Conservation (phyloP, 2,329 filamentous ascomycete genomes). For the Aspergillus hiratsukae region DNA sequence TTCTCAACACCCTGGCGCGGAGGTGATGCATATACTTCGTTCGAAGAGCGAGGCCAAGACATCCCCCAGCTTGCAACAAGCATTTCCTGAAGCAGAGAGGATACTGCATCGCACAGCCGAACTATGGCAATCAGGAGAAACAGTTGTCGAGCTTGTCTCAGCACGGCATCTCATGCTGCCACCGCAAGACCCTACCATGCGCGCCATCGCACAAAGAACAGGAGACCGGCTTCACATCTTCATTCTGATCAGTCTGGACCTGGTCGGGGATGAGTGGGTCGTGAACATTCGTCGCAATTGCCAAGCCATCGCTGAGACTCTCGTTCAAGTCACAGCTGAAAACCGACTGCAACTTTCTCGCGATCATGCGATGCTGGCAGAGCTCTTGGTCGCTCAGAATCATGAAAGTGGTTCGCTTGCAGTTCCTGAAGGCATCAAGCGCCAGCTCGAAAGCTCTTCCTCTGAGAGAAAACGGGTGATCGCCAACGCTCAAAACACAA, state of each 20-base stretch:
- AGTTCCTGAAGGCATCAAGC: constrained; percentile 22
- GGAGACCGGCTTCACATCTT: constrained; percentile 25
- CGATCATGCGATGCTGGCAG: constrained; percentile 33
- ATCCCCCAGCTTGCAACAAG: constrained; percentile 25
- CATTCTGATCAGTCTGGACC: constrained; percentile 26
- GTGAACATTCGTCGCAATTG: constrained; percentile 31
- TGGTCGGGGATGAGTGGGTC: constrained; percentile 22
- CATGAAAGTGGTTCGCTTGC: constrained; percentile 24
- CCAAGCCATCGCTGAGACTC: constrained; percentile 35
- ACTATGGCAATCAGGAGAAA: constrained; percentile 24
- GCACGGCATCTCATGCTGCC: constrained; percentile 9
- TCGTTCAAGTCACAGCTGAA: constrained; percentile 36
- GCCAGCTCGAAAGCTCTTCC: constrained; percentile 26
- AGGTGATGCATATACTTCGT: constrained; percentile 38
- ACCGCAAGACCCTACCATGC: constrained; percentile 5
- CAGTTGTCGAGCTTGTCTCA: constrained; percentile 11
- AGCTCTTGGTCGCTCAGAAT: constrained; percentile 23
- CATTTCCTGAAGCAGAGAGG: constrained; percentile 38
- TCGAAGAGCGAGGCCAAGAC: constrained; percentile 29
- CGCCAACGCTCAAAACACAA: constrained; percentile 7
- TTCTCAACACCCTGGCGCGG: constrained; percentile 38
- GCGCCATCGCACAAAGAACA: constrained; percentile 8
- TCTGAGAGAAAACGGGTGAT: constrained; percentile 25
- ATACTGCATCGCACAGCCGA: constrained; percentile 29
- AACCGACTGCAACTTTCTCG: constrained; percentile 31